Evolutionary conservation across 2,329 filamentous ascomycete species (phyloP).

Genomic region (Phoma herbarum): DNA sequence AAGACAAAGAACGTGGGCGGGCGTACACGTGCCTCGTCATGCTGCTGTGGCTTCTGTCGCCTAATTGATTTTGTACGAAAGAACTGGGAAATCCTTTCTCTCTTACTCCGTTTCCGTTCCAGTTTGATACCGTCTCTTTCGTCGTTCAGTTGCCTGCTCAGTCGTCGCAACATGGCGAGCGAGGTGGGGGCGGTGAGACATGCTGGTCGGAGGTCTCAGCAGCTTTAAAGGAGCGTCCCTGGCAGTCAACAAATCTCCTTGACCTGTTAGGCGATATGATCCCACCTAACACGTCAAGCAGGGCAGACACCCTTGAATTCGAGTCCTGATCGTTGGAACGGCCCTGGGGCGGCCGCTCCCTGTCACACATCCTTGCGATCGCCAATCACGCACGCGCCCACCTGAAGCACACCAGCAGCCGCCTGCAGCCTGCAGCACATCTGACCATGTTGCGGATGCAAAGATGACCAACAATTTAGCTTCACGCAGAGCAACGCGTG

Average conservation of each 20-base stretch:
- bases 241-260: constrained; percentile 36
- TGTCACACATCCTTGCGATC: constrained; percentile 40
- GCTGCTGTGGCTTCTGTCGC: constrained; percentile 34
- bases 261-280: constrained; percentile 31
- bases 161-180: constrained; percentile 43
- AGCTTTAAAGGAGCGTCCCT: constrained; percentile 30
- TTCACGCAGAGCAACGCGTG: constrained; percentile 18
- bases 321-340: constrained; percentile 30
- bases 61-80: constrained; percentile 34
- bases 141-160: constrained; percentile 34
- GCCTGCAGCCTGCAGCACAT: constrained; percentile 28
- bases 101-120: constrained; percentile 42
- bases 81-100: constrained; percentile 44
- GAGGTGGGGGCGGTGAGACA: constrained; percentile 30
- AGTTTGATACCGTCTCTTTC: constrained; percentile 30
- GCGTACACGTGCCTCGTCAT: constrained; percentile 33
- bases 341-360: constrained; percentile 26
- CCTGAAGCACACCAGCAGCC: constrained; percentile 30
- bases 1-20: constrained; percentile 10
- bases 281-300: constrained; percentile 37
- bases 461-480: constrained; percentile 5
- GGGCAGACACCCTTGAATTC: constrained; percentile 38
- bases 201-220: constrained; percentile 31
- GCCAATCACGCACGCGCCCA: constrained; percentile 30
- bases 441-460: constrained; percentile 18